Evolutionary conservation across 2,329 filamentous ascomycete species (phyloP).

Genomic region (Hypoxylon sp.): DNA sequence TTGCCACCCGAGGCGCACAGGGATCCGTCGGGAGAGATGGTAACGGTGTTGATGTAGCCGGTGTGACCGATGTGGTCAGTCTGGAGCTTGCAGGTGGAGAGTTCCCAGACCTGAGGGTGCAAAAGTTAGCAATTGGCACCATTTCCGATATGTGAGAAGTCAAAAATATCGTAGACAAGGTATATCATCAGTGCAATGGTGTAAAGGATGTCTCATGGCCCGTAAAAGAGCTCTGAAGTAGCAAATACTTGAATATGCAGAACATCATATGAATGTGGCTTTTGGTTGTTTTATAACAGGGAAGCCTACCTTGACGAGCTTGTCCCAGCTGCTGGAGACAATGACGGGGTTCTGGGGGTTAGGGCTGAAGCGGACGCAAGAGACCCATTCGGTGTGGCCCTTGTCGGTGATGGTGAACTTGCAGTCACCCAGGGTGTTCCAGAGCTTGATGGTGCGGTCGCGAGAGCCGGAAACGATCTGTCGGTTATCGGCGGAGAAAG

Average conservation of each 20-base stretch:
- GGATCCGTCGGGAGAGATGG: conserved; percentile 98
- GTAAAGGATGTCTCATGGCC: conserved; percentile 97
- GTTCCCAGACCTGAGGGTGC: conserved; percentile 91
- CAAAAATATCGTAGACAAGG: conserved; percentile 29
- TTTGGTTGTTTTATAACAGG: conserved; percentile 9
- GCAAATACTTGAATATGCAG: conserved; percentile 98
- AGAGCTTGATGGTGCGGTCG: conserved; percentile 99
- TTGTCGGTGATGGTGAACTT: conserved; percentile 99
- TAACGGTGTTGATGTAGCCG: conserved; percentile 99
- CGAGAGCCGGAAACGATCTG: conserved; percentile 99
- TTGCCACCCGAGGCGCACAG: conserved; percentile 99
- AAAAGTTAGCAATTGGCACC: conserved; percentile 44
- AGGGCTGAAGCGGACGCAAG: conserved; percentile 98
- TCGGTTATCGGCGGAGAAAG: conserved; percentile 99
- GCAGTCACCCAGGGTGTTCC: conserved; percentile 99
- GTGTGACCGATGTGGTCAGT: conserved; percentile 99
- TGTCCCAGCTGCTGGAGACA: conserved; percentile 98
- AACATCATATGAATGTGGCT: conserved; percentile 79
- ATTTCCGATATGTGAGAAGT: background rate
- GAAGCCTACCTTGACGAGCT: conserved; percentile 96
- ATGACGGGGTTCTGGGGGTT: conserved; percentile 99
- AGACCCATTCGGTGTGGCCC: conserved; percentile 99
- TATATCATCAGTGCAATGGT: conserved; percentile 82
- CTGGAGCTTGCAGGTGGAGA: conserved; percentile 99
- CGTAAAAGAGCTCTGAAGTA: conserved; percentile 96